Evolutionary conservation across 2,329 filamentous ascomycete species (phyloP).

Genomic region (Xylaria sp.): DNA sequence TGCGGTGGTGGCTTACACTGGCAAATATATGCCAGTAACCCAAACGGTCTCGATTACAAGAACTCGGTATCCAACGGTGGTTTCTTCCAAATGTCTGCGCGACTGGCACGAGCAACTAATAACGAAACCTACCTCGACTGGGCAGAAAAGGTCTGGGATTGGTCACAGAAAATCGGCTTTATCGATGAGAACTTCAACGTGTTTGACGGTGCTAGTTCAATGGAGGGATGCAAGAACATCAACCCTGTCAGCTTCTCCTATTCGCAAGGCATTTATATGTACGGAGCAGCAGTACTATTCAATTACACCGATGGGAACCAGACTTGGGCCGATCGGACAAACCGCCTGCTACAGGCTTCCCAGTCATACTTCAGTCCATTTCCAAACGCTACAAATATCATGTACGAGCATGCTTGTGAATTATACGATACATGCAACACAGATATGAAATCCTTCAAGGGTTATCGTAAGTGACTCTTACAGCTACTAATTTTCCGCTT

Average conservation of each 20-base stretch:
- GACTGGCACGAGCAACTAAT: slow-evolving; percentile 76
- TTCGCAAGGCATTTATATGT: slow-evolving; percentile 72
- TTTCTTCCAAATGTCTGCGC: slow-evolving; percentile 84
- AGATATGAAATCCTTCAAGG: slow-evolving; percentile 77
- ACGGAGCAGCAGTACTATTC: slow-evolving; percentile 72
- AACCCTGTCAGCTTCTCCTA: slow-evolving; percentile 72
- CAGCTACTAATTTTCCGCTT: background rate
- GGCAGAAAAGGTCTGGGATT: slow-evolving; percentile 75
- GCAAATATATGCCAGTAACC: slow-evolving; percentile 83
- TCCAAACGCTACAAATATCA: slow-evolving; percentile 66
- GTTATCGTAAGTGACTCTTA: slow-evolving; percentile 55
- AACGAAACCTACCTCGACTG: slow-evolving; percentile 74
- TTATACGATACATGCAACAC: slow-evolving; percentile 64
- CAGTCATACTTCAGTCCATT: slow-evolving; percentile 62
- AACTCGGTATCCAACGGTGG: slow-evolving; percentile 83
- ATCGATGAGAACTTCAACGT: slow-evolving; percentile 66
- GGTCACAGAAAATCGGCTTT: slow-evolving; percentile 67
- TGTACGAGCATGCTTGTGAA: slow-evolving; percentile 77
- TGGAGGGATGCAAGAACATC: slow-evolving; percentile 63
- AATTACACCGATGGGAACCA: slow-evolving; percentile 65
- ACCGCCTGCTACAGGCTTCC: slow-evolving; percentile 63
- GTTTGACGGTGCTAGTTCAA: slow-evolving; percentile 70
- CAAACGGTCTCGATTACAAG: slow-evolving; percentile 82
- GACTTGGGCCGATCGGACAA: slow-evolving; percentile 65
- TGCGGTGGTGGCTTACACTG: slow-evolving; percentile 81